A percentile compares a stretch with the other conserved stretches of the same genome.
phyloP scores from a whole-genome alignment of 257 asterid genomes.

The Euphrasia confusa region DNA sequence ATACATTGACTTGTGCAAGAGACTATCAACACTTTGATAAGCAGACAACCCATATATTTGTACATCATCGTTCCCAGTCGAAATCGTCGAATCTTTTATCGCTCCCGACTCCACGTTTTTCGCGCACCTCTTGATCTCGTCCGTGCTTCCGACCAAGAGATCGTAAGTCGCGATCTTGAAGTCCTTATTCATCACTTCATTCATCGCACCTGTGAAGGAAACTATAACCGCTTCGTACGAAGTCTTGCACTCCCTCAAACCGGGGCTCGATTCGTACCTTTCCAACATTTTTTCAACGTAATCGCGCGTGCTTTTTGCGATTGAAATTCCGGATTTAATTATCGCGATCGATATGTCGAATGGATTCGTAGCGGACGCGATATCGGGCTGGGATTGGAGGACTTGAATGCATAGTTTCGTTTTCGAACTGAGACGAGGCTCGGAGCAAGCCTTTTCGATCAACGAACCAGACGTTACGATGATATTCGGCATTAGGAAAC shows the following conservation, averaged over 20 bases:
- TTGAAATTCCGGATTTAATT: slow-evolving; percentile 23
- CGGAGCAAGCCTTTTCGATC: neutral
- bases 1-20: too few species aligned
- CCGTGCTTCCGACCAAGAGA: slow-evolving; percentile 20
- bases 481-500: too few species aligned
- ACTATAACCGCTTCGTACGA: neutral
- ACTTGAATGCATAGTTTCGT: slow-evolving; percentile 6
- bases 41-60: slow-evolving; percentile 20
- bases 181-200: slow-evolving; percentile 8
- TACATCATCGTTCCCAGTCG: slow-evolving; percentile 19
- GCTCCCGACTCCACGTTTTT: neutral
- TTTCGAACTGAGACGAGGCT: neutral
- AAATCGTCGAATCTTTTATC: slow-evolving; percentile 10
- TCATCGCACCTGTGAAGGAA: slow-evolving; percentile 14
- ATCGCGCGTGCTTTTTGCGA: neutral
- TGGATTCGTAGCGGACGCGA: neutral
- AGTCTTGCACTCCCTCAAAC: slow-evolving; percentile 2
- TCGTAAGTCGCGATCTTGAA: slow-evolving; percentile 26
- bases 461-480: neutral
- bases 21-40: neutral
- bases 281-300: neutral
- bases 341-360: slow-evolving; percentile 7
- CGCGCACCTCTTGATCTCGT: slow-evolving; percentile 5
- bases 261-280: neutral
- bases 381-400: slow-evolving; percentile 16